A percentile compares a stretch with the other conserved stretches of the same genome.
These are phyloP conservation scores for Metschnikowia noctiluminum DNA, from an alignment of 805 yeast genomes.

Conservation along the genomic window DNA sequence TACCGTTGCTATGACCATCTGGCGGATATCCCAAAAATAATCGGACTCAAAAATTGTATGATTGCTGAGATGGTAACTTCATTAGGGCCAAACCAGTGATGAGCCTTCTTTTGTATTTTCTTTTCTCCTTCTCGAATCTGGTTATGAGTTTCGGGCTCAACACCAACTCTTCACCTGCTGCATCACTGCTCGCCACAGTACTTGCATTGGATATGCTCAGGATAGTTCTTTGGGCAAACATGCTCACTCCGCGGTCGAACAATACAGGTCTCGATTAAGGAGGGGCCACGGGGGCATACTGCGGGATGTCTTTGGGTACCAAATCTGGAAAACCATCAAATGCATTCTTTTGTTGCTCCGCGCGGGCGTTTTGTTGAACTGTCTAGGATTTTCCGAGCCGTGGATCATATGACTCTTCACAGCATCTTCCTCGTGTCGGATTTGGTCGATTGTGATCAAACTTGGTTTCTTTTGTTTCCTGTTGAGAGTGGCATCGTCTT, in stretches of 20 bases:
- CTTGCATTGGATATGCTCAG: constrained; percentile 26
- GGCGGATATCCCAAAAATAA: constrained; percentile 42
- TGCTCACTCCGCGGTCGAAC: constrained; percentile 30
- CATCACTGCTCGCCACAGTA: constrained; percentile 8
- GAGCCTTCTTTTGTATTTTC: too few species aligned
- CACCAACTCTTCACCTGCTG: constrained; percentile 12
- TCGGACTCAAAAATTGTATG: constrained; percentile 21
- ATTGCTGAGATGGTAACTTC: constrained; percentile 23
- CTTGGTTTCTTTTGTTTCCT: constrained; percentile 30
- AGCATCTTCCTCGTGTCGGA: constrained; percentile 20
- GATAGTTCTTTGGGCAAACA: constrained; percentile 35
- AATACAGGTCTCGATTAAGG: neutral
- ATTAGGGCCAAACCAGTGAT: constrained; percentile 36
- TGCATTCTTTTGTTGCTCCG: constrained; percentile 34
- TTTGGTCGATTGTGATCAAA: constrained; percentile 32
- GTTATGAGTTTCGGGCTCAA: constrained; percentile 24
- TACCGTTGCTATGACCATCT: constrained; percentile 36
- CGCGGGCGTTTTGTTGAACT: constrained; percentile 49
- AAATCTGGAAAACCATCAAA: constrained; percentile 50
- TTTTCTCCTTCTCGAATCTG: constrained; percentile 36
- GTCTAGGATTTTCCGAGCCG: constrained; percentile 53
- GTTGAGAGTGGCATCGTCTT: too few species aligned
- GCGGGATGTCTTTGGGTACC: constrained; percentile 22
- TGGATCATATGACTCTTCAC: constrained; percentile 49
- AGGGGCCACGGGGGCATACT: constrained; percentile 8